These are phyloP conservation scores for Tympanopsis confertula DNA, from an alignment of 2,329 filamentous ascomycete species.

Conservation along the genomic window DNA sequence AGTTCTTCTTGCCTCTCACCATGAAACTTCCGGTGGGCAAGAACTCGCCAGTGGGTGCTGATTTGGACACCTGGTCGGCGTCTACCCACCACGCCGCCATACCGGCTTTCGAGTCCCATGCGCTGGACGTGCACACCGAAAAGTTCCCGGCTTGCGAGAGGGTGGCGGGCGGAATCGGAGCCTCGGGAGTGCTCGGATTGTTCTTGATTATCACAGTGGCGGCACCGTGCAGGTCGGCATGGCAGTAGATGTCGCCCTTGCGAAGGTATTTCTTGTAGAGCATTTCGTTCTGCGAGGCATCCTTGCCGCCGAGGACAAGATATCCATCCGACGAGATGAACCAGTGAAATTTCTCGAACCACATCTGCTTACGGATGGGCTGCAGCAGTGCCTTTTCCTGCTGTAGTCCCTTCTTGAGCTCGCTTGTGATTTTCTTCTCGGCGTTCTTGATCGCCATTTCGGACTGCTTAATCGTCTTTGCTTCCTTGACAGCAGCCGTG, in stretches of 20 bases:
- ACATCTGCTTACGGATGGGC: constrained; percentile 71
- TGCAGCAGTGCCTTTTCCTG: constrained; percentile 82
- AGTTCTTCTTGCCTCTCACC: constrained; percentile 80
- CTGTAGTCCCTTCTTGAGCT: constrained; percentile 78
- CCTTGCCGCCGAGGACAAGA: constrained; percentile 74
- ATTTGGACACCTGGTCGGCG: constrained; percentile 82
- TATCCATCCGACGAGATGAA: constrained; percentile 95
- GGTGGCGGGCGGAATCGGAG: constrained; percentile 82
- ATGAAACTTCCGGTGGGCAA: constrained; percentile 69
- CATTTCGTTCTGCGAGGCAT: constrained; percentile 80
- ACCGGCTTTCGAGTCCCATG: constrained; percentile 92
- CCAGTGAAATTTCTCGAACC: constrained; percentile 96
- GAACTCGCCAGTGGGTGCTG: constrained; percentile 62
- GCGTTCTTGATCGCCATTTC: constrained; percentile 76
- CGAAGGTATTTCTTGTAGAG: constrained; percentile 78
- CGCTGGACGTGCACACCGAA: constrained; percentile 72
- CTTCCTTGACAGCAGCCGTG: constrained; percentile 71
- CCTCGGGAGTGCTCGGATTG: constrained; percentile 62
- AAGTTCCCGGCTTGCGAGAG: constrained; percentile 80
- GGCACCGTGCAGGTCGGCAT: constrained; percentile 78
- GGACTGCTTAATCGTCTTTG: constrained; percentile 75
- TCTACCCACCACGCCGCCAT: constrained; percentile 96
- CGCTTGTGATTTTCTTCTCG: constrained; percentile 75
- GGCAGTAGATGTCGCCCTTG: constrained; percentile 83
- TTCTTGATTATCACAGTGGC: constrained; percentile 86